Evolutionary conservation across 2,329 filamentous ascomycete species (phyloP).

Genomic region (Dothistroma pini): DNA sequence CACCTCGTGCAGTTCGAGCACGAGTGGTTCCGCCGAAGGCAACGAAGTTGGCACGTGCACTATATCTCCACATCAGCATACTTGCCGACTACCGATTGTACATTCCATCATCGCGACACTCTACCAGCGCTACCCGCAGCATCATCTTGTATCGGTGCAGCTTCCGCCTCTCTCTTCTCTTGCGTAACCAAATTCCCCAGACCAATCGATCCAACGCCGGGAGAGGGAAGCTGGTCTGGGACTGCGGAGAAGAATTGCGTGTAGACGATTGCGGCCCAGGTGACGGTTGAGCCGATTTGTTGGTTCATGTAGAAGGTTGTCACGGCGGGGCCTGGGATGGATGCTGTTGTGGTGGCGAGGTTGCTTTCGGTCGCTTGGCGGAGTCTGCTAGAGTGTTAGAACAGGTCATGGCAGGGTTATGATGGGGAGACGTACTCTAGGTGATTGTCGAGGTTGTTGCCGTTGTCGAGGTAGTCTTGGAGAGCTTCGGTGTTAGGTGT

Average conservation of each 20-base stretch:
- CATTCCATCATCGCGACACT: conserved; percentile 5
- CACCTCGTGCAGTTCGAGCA: conserved; percentile 23
- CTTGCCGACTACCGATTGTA: neutral
- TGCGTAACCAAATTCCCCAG: conserved; percentile 22
- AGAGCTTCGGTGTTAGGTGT: neutral
- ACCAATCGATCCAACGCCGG: conserved; percentile 29
- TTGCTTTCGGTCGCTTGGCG: conserved; percentile 21
- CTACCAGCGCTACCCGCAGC: conserved; percentile 9
- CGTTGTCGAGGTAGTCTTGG: neutral
- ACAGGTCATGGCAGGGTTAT: neutral
- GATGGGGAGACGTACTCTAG: neutral
- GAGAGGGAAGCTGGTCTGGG: conserved; percentile 28
- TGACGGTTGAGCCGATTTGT: conserved; percentile 16
- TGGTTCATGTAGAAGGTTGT: conserved; percentile 27
- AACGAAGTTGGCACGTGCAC: neutral
- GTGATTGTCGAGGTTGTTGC: conserved; percentile 1
- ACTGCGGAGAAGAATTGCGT: conserved; percentile 32
- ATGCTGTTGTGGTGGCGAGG: conserved; percentile 14
- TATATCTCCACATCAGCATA: neutral
- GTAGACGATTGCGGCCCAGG: conserved; percentile 28
- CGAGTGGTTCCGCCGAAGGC: conserved; percentile 5
- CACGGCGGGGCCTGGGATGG: conserved; percentile 21
- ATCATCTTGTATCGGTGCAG: neutral
- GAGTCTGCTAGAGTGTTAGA: conserved; percentile 14
- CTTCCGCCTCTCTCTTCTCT: conserved; percentile 8